Evolutionary conservation across 768 basidiomycete genomes (phyloP).

Genomic region (Cystobasidium onofrii): DNA sequence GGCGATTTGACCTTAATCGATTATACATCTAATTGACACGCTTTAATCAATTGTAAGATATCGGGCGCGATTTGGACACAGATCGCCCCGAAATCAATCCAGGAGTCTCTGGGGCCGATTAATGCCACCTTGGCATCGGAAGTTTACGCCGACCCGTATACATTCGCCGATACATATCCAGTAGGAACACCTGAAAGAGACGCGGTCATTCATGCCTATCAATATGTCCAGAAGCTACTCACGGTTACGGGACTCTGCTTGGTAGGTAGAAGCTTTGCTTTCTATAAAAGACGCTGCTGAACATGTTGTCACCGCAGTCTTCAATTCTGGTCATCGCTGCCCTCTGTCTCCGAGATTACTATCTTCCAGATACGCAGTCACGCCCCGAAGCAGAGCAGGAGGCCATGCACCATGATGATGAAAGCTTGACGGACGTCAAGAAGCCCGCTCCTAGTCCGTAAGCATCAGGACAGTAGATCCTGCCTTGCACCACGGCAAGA

Average conservation of each 20-base stretch:
- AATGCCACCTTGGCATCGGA: slow-evolving; percentile 39
- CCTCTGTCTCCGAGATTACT: slow-evolving; percentile 4
- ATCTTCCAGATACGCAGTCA: not conserved
- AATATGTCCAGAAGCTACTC: slow-evolving; percentile 33
- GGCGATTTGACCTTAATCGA: not conserved
- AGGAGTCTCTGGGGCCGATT: not conserved
- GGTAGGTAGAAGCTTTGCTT: not conserved
- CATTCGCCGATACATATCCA: slow-evolving; percentile 31
- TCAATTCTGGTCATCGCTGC: not conserved
- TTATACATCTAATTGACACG: too few relatives aligned
- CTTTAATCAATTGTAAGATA: slow-evolving; percentile 39
- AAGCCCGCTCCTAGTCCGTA: not conserved
- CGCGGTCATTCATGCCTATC: slow-evolving; percentile 34
- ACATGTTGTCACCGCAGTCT: not conserved
- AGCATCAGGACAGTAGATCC: not conserved
- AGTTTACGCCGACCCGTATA: slow-evolving; percentile 42
- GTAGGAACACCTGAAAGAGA: slow-evolving; percentile 28
- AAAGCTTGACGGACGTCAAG: not conserved
- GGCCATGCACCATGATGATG: not conserved
- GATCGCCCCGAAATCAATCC: not conserved
- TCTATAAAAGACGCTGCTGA: too few relatives aligned
- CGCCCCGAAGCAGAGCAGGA: not conserved
- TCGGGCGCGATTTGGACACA: slow-evolving; percentile 45
- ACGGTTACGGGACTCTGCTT: slow-evolving; percentile 37
- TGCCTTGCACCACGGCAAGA: too few relatives aligned